phyloP scores from a whole-genome alignment of 1,284 basidiomycete species.

The Albatrellus sp. region DNA sequence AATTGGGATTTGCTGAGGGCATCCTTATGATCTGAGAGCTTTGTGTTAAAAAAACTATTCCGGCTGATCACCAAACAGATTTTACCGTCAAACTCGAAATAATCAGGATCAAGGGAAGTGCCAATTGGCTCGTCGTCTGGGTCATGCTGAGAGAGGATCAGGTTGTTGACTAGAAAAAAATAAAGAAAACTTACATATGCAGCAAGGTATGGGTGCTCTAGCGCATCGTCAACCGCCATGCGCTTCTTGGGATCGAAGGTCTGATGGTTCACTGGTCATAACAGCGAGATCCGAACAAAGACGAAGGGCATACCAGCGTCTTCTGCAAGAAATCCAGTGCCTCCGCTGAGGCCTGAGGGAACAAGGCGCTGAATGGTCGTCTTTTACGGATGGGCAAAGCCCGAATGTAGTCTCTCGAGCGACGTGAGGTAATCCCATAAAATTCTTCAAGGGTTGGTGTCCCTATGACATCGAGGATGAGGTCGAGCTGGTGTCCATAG shows the following conservation, averaged over 20 bases:
- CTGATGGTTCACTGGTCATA: conserved; percentile 16
- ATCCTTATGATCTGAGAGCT: conserved; percentile 53
- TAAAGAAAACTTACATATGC: conserved; percentile 35
- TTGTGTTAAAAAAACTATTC: neutral
- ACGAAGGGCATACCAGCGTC: conserved; percentile 50
- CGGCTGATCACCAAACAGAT: conserved; percentile 10
- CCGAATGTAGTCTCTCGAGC: conserved; percentile 79
- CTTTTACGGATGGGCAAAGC: conserved; percentile 63
- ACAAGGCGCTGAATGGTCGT: conserved; percentile 45
- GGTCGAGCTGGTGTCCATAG: conserved; percentile 77
- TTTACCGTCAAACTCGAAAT: conserved; percentile 79
- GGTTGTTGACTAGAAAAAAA: conserved; percentile 1
- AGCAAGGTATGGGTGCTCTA: conserved; percentile 65
- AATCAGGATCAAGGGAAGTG: conserved; percentile 65
- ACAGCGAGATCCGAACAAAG: neutral
- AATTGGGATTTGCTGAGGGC: conserved; percentile 66
- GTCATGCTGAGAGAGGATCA: conserved; percentile 49
- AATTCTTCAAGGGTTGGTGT: conserved; percentile 84
- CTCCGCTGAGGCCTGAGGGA: conserved; percentile 58
- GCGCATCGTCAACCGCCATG: conserved; percentile 74
- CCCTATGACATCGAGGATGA: conserved; percentile 82
- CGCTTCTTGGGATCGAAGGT: conserved; percentile 84
- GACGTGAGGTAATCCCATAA: conserved; percentile 72
- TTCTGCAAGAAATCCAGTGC: conserved; percentile 79
- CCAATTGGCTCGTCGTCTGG: conserved; percentile 73